These are phyloP conservation scores for Exophiala phaeomuriformis DNA, from an alignment of 2,329 filamentous ascomycete genomes.

Conservation along the genomic window DNA sequence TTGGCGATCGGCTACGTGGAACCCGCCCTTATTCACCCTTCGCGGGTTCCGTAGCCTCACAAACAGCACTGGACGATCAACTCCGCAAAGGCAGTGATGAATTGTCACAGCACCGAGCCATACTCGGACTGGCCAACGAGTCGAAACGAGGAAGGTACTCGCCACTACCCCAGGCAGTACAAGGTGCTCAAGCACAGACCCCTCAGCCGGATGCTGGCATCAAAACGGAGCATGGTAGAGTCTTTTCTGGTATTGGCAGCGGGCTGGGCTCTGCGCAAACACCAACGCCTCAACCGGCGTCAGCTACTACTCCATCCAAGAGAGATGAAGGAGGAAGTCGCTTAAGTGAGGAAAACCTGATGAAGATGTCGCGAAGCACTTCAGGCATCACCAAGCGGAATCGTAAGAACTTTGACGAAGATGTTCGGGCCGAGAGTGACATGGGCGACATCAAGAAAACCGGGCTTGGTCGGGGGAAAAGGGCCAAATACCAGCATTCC, in stretches of 20 bases:
- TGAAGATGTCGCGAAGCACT: conserved; percentile 37
- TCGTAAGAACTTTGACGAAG: conserved; percentile 70
- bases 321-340: conserved; percentile 43
- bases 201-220: conserved; percentile 80
- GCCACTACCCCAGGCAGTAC: conserved; percentile 84
- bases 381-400: conserved; percentile 52
- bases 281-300: conserved; percentile 17
- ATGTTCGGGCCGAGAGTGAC: conserved; percentile 57
- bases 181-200: conserved; percentile 77
- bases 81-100: conserved; percentile 47
- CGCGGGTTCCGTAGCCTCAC: conserved; percentile 31
- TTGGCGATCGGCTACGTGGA: conserved; percentile 23
- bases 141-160: conserved; percentile 77
- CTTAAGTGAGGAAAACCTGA: conserved; percentile 35
- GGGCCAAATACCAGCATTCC: conserved; percentile 24
- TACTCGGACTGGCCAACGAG: conserved; percentile 66
- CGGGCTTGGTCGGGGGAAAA: conserved; percentile 17
- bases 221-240: conserved; percentile 88
- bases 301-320: conserved; percentile 47
- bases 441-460: conserved; percentile 38
- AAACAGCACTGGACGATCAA: conserved; percentile 33
- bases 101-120: conserved; percentile 55
- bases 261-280: conserved; percentile 51
- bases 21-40: conserved; percentile 34
- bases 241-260: conserved; percentile 87